These are phyloP conservation scores for Licmophora abbreviata DNA, from an alignment of 108 stramenopile species.

Conservation along the genomic window DNA sequence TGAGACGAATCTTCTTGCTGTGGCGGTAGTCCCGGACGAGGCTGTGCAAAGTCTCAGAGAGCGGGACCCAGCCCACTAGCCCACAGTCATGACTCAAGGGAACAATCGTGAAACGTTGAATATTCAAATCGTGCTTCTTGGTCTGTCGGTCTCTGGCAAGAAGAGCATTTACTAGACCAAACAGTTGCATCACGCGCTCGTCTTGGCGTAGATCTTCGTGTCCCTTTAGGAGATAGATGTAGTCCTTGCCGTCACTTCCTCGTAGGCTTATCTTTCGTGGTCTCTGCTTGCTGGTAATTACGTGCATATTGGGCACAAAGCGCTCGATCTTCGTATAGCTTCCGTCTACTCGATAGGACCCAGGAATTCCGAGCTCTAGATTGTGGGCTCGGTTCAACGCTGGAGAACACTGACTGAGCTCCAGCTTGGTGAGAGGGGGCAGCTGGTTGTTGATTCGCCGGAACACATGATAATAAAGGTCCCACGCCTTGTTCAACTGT, in stretches of 20 bases:
- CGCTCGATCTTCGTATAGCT: constrained; percentile 86
- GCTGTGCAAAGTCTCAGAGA: constrained; percentile 96
- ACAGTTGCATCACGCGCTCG: constrained; percentile 99
- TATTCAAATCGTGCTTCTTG: constrained; percentile 88
- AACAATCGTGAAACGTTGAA: constrained; percentile 92
- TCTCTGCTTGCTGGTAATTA: constrained; percentile 97
- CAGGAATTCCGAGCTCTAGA: constrained; percentile 94
- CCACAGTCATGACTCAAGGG: constrained; percentile 97
- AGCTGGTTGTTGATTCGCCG: constrained; percentile 92
- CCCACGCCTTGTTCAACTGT: constrained; percentile 93
- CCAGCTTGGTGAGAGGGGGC: constrained; percentile 74
- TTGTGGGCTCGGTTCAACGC: constrained; percentile 71
- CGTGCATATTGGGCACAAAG: constrained; percentile 77
- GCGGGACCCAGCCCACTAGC: constrained; percentile 98
- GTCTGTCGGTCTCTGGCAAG: constrained; percentile 90
- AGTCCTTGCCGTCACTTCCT: constrained; percentile 95
- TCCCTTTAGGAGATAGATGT: constrained; percentile 98
- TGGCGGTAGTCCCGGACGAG: constrained; percentile 93
- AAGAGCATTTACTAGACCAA: constrained; percentile 97
- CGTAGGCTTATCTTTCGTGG: constrained; percentile 93
- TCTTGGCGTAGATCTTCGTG: constrained; percentile 99
- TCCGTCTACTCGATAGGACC: constrained; percentile 91
- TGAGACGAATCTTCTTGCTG: constrained; percentile 79
- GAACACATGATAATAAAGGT: constrained; percentile 94
- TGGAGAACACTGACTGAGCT: constrained; percentile 88